These are phyloP conservation scores for Plasmodium malariae DNA, from an alignment of 169 alveolate species.

Conservation along the genomic window DNA sequence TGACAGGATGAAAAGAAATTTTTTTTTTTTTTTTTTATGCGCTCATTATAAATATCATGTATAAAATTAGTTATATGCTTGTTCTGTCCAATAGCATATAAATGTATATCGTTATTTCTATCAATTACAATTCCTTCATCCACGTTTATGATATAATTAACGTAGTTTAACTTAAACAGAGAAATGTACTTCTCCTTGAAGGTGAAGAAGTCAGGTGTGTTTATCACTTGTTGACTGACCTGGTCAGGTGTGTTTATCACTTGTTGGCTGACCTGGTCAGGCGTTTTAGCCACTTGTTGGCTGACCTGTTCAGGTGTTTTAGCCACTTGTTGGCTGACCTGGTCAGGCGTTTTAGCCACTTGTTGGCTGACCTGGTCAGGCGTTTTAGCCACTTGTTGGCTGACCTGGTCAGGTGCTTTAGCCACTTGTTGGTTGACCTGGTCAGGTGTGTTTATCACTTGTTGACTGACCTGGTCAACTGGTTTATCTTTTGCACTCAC, in stretches of 20 bases:
- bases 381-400: too few species aligned
- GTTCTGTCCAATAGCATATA: slow-evolving; percentile 68
- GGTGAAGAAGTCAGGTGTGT: not conserved
- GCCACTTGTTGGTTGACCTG: too few species aligned
- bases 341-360: not conserved
- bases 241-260: not conserved
- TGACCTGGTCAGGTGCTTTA: too few species aligned
- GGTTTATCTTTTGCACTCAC: too few species aligned
- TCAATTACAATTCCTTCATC: slow-evolving; percentile 52
- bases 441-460: too few species aligned
- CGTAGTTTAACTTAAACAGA: slow-evolving; percentile 3
- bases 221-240: not conserved
- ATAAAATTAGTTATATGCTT: slow-evolving; percentile 37
- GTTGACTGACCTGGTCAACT: too few species aligned
- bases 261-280: not conserved
- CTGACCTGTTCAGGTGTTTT: not conserved
- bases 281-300: not conserved
- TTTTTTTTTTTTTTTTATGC: slow-evolving; percentile 12
- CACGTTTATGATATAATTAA: slow-evolving; percentile 34
- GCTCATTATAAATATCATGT: slow-evolving; percentile 29
- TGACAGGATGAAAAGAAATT: slow-evolving; percentile 31
- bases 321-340: not conserved
- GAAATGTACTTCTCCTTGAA: slow-evolving; percentile 16
- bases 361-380: not conserved
- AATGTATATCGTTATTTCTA: slow-evolving; percentile 30